Evolutionary conservation across 345 rosid species (phyloP).

Genomic region (Populus pruinosa): DNA sequence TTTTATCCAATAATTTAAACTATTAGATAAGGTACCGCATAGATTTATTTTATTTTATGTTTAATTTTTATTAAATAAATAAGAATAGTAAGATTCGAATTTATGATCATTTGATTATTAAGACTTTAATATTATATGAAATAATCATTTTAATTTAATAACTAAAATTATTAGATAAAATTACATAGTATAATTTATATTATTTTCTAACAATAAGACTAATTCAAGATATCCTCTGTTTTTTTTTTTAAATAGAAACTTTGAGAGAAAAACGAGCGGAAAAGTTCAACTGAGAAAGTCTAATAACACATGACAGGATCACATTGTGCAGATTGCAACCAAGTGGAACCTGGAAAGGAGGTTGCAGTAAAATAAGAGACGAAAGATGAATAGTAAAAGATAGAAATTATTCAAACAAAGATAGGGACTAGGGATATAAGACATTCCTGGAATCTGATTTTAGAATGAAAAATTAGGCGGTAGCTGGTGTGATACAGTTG

Average conservation of each 20-base stretch:
- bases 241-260: too few relatives aligned
- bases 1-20: too few relatives aligned
- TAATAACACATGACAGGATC: neutral
- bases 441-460: slow-evolving; percentile 15
- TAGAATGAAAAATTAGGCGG: neutral
- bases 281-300: slow-evolving; percentile 10
- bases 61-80: too few relatives aligned
- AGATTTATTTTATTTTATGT: too few relatives aligned
- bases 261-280: slow-evolving; percentile 7
- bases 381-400: neutral
- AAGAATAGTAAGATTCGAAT: too few relatives aligned
- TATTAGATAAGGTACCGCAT: too few relatives aligned
- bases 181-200: too few relatives aligned
- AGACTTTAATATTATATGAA: too few relatives aligned
- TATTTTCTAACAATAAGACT: rapidly evolving
- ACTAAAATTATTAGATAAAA: too few relatives aligned
- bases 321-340: neutral
- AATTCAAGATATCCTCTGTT: too few relatives aligned
- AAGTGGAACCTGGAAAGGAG: slow-evolving; percentile 18
- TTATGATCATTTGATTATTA: too few relatives aligned
- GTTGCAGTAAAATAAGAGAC: neutral
- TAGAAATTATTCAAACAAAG: slow-evolving; percentile 4
- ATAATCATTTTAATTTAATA: too few relatives aligned
- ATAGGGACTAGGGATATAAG: neutral
- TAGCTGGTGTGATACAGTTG: neutral